Percentiles rank a stretch among this genome's conserved stretches.
Evolutionary conservation across 352 stramenopile genomes (phyloP).

Genomic region (Phytophthora boehmeriae): DNA sequence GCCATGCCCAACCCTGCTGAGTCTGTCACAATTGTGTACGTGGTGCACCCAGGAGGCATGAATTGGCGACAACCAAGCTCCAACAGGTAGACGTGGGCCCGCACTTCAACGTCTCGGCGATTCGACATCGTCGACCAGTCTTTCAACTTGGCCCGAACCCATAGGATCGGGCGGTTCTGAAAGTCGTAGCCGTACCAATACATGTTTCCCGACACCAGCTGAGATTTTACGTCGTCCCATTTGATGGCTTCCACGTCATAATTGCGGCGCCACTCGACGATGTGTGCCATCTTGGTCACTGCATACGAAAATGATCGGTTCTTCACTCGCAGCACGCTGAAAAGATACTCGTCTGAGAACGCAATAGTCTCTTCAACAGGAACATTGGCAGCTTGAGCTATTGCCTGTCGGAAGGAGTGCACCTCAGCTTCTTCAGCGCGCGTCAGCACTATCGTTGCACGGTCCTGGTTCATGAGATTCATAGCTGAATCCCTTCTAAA

Average conservation of each 20-base stretch:
- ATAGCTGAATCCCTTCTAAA: slow-evolving; percentile 25
- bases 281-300: slow-evolving; percentile 62
- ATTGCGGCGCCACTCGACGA: slow-evolving; percentile 51
- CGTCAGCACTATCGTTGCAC: slow-evolving; percentile 28
- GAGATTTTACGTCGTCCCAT: slow-evolving; percentile 45
- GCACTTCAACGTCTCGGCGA: slow-evolving; percentile 56
- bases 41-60: slow-evolving; percentile 62
- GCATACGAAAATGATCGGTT: slow-evolving; percentile 65
- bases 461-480: slow-evolving; percentile 19
- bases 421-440: slow-evolving; percentile 42
- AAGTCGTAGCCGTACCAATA: slow-evolving; percentile 82
- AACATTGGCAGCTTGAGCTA: slow-evolving; percentile 46
- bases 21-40: slow-evolving; percentile 70
- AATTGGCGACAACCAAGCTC: slow-evolving; percentile 57
- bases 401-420: slow-evolving; percentile 54
- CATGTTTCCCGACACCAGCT: slow-evolving; percentile 59
- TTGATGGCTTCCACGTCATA: slow-evolving; percentile 51
- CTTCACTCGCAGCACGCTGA: slow-evolving; percentile 64
- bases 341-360: slow-evolving; percentile 66
- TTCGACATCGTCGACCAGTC: slow-evolving; percentile 59
- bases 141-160: slow-evolving; percentile 66
- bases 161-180: slow-evolving; percentile 68
- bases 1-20: slow-evolving; percentile 47
- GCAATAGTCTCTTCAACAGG: slow-evolving; percentile 45
- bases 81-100: slow-evolving; percentile 64